These are phyloP conservation scores for Neoscytalidium dimidiatum DNA, from an alignment of 2,329 filamentous ascomycete species.

Conservation along the genomic window DNA sequence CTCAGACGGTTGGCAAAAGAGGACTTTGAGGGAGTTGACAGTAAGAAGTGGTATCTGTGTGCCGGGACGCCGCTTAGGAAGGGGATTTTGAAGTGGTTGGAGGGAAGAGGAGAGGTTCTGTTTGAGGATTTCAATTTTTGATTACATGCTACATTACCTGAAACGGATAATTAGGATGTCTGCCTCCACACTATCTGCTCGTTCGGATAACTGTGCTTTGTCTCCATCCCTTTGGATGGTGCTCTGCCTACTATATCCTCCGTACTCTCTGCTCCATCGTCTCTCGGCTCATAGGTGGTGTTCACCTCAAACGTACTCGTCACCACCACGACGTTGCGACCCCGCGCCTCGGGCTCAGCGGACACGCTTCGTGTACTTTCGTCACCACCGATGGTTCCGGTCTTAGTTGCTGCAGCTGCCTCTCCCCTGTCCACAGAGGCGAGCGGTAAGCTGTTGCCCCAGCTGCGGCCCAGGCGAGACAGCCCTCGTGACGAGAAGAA, in stretches of 20 bases:
- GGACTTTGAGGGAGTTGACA: constrained; percentile 38
- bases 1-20: constrained; percentile 48
- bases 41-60: constrained; percentile 60
- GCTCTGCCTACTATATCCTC: no score
- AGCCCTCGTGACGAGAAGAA: no score
- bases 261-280: neutral
- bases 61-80: constrained; percentile 54
- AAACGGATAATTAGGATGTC: no score
- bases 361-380: no score
- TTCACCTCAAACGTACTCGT: neutral
- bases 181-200: no score
- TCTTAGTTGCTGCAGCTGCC: neutral
- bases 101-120: constrained; percentile 43
- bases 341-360: no score
- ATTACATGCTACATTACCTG: neutral
- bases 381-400: neutral
- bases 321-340: no score
- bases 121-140: constrained; percentile 56
- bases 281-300: neutral
- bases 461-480: neutral
- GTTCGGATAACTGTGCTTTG: no score
- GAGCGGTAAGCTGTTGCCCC: neutral
- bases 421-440: neutral
- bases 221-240: no score
- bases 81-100: constrained; percentile 51